Conservation (phyloP, 208 protist genomes). For the Trypanosoma avium region DNA sequence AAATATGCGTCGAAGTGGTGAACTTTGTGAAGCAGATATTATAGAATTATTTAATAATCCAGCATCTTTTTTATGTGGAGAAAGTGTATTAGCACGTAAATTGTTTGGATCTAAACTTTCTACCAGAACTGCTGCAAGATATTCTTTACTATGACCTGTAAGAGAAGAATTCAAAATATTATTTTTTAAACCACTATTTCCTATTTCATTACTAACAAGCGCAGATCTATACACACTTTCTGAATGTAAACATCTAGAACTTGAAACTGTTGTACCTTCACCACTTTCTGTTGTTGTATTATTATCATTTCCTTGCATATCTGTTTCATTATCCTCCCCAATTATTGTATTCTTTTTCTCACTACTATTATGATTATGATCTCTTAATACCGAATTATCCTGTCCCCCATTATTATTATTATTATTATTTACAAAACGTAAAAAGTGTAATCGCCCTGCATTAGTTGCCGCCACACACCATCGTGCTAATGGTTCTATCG, state of each 20-base stretch:
- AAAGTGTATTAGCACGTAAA: background rate
- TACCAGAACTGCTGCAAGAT: background rate
- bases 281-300: background rate
- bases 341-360: background rate
- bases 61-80: background rate
- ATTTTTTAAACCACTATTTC: constrained; percentile 13
- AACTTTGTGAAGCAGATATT: constrained; percentile 12
- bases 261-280: background rate
- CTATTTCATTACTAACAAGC: constrained; percentile 51
- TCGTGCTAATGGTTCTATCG: constrained; percentile 63
- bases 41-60: background rate
- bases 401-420: background rate
- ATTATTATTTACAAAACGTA: constrained; percentile 51
- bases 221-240: constrained; percentile 69
- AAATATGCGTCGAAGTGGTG: constrained; percentile 35
- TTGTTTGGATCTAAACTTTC: background rate
- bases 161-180: background rate
- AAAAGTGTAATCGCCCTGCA: constrained; percentile 78
- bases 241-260: constrained; percentile 11
- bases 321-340: background rate
- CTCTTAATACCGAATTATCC: too few relatives aligned
- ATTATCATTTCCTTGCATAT: background rate
- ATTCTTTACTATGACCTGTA: background rate
- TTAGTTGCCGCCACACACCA: constrained; percentile 83
- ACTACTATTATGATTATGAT: constrained; percentile 10